A percentile compares a stretch with the other conserved stretches of the same genome.
Conservation (phyloP, 2,329 filamentous ascomycete genomes). For the Epichloe sp. region DNA sequence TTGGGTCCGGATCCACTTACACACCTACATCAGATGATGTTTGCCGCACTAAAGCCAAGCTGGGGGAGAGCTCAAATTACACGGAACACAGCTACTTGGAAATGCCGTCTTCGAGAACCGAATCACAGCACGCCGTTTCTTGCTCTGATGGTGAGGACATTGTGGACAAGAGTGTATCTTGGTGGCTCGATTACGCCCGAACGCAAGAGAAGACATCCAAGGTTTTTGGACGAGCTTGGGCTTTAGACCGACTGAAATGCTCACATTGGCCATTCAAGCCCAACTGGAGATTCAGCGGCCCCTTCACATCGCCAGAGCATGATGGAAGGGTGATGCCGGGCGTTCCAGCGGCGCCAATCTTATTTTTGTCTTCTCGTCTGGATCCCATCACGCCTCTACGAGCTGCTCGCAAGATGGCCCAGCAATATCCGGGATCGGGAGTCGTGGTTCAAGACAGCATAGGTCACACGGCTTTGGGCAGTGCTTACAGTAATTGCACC, state of each 20-base stretch:
- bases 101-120: background rate
- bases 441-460: slow-evolving; percentile 10
- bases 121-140: slow-evolving; percentile 7
- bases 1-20: background rate
- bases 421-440: slow-evolving; percentile 8
- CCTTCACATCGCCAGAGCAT: slow-evolving; percentile 13
- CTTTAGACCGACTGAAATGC: slow-evolving; percentile 24
- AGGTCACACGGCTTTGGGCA: slow-evolving; percentile 7
- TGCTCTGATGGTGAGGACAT: slow-evolving; percentile 21
- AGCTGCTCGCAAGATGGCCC: slow-evolving; percentile 5
- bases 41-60: slow-evolving; percentile 7
- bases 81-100: background rate
- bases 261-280: slow-evolving; percentile 22
- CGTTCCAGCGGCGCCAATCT: slow-evolving; percentile 25
- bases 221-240: slow-evolving; percentile 19
- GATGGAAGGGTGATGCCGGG: slow-evolving; percentile 12
- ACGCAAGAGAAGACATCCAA: slow-evolving; percentile 14
- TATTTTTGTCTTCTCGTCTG: slow-evolving; percentile 27
- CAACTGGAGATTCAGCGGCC: slow-evolving; percentile 23
- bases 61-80: slow-evolving; percentile 3
- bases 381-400: slow-evolving; percentile 31
- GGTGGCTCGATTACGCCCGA: slow-evolving; percentile 13
- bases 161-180: slow-evolving; percentile 7
- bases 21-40: slow-evolving; percentile 9
- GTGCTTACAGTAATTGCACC: background rate